phyloP scores from a whole-genome alignment of 2,329 filamentous ascomycete species.

The Pseudogymnoascus sp. region DNA sequence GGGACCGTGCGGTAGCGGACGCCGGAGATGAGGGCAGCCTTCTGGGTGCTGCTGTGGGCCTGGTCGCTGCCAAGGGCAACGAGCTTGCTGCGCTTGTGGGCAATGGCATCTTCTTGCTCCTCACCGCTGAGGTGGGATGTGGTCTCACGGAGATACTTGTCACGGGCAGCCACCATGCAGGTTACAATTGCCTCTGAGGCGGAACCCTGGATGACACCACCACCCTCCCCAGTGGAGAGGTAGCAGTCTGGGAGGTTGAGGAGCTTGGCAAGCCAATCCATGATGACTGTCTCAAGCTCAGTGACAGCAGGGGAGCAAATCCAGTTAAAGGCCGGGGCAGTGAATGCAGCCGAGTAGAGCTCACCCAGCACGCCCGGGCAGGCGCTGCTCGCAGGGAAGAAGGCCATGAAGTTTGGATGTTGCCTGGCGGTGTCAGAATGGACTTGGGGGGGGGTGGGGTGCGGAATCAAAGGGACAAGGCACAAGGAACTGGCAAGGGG shows the following conservation, averaged over 20 bases:
- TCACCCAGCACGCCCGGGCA: slow-evolving; percentile 86
- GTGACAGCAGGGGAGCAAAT: slow-evolving; percentile 88
- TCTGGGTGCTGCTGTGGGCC: slow-evolving; percentile 78
- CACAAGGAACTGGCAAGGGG: background rate
- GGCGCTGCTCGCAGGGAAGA: slow-evolving; percentile 77
- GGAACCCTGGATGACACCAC: slow-evolving; percentile 90
- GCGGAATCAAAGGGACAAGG: background rate
- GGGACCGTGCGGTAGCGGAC: slow-evolving; percentile 70
- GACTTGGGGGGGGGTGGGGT: no score
- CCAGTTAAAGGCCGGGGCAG: slow-evolving; percentile 93
- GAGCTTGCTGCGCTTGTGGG: slow-evolving; percentile 59
- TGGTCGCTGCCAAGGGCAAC: slow-evolving; percentile 76
- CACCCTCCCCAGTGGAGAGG: slow-evolving; percentile 64
- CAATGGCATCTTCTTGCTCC: slow-evolving; percentile 64
- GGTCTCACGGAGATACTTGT: slow-evolving; percentile 63
- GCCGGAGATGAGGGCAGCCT: slow-evolving; percentile 79
- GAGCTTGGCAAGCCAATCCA: slow-evolving; percentile 83
- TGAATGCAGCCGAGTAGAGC: slow-evolving; percentile 85
- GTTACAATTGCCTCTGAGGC: slow-evolving; percentile 84
- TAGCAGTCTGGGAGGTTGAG: slow-evolving; percentile 68
- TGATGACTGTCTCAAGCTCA: slow-evolving; percentile 84
- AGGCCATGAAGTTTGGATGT: slow-evolving; percentile 90
- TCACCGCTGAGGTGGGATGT: slow-evolving; percentile 44
- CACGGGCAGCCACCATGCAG: slow-evolving; percentile 78
- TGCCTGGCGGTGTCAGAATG: slow-evolving; percentile 45